A percentile compares a stretch with the other conserved stretches of the same genome.
These are phyloP conservation scores for Pseudogymnoascus sp. DNA, from an alignment of 2,329 filamentous ascomycete species.

Conservation along the genomic window DNA sequence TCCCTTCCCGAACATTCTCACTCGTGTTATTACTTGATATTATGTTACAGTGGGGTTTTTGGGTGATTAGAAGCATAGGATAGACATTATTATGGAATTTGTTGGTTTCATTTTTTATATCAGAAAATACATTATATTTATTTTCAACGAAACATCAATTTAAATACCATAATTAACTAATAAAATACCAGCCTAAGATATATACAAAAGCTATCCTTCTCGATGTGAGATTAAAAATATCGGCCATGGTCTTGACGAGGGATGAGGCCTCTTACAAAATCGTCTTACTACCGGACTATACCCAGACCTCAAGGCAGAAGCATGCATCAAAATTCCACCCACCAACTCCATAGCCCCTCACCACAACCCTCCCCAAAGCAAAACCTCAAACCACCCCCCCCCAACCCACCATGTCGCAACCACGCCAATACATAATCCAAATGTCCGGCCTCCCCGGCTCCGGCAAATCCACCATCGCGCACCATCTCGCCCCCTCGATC, in stretches of 20 bases:
- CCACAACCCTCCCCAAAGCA: neutral
- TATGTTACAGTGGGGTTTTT: neutral
- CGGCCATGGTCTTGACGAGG: neutral
- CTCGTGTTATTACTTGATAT: neutral
- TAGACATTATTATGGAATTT: neutral
- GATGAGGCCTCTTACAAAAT: neutral
- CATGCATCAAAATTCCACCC: neutral
- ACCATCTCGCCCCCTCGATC: constrained; percentile 22
- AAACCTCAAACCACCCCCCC: neutral
- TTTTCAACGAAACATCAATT: neutral
- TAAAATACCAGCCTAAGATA: neutral
- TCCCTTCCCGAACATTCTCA: neutral
- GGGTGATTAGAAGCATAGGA: neutral
- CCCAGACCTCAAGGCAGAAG: neutral
- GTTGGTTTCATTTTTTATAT: neutral
- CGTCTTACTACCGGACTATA: neutral
- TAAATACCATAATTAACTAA: neutral
- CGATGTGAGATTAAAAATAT: neutral
- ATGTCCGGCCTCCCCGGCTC: constrained; percentile 34
- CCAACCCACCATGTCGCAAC: neutral
- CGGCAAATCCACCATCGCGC: constrained; percentile 32
- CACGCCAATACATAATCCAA: constrained; percentile 23
- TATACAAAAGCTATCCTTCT: neutral
- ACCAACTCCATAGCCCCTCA: neutral
- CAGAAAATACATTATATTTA: neutral